Base-by-base conservation (phyloP, 148 eudicot species). In the Hydrangea macrophylla region DNA sequence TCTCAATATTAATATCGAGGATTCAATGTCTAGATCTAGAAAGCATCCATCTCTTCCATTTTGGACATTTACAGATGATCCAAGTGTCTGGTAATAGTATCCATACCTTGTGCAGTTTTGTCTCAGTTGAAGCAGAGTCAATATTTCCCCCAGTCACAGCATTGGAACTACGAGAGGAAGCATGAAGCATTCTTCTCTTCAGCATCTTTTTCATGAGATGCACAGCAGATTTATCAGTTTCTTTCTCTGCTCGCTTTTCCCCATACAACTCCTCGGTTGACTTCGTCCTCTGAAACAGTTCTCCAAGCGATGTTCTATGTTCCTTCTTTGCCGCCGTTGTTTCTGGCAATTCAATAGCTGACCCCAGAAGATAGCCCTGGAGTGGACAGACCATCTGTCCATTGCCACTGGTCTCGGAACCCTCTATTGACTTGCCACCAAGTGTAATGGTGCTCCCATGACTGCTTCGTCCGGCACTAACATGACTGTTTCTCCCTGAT, bases 211-310 rank as follows among this genome's bases (percentile, higher is more conserved):
- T 85, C 86, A 86, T 67, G 55, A 86, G 77, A 57, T 78, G 76
- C 51, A 73, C 70, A 15, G 85, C 76, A 60, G 87, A 82, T 58
- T 80, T 88, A 44, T 86, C 85, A 17, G 78, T 67, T 45, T 84
- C 87, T 70, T 84, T 88, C 3, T 86, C 92, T 64, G 51, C 70
- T 58, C 50, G 48, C 73, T 82, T 89, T 62, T 78, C 90, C 55
- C 67, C 87, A 26, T 60, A 60, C 32, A 40, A 69, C 74, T 88
- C 95, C 64, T 84, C 96, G 70, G 64, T 89, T 55, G 24, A 62
- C 39, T 84, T 93, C 7, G 89, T 87, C 86, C 64, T 88, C 87
- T 90, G 86, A 76, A 93, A 90, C 44, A 93, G 81, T 68, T 93
- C 98, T 5, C 86, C 92, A 23, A 93, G 74, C 33, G 98, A 84